Evolutionary conservation across 257 asterid genomes (phyloP).

Genomic region (Fraxinus anomala): DNA sequence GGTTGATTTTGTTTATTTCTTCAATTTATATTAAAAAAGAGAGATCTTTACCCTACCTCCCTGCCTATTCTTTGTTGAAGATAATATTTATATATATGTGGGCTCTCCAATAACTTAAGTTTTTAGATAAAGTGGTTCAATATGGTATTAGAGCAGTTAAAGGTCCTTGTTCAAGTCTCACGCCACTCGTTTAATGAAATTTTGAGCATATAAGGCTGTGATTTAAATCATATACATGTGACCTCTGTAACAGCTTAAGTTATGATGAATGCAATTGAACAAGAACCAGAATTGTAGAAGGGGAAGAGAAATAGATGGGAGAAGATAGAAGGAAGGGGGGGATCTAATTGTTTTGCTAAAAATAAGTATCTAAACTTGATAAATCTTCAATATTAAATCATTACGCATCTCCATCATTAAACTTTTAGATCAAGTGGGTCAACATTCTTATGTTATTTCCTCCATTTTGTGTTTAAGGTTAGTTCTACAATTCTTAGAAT

Average conservation of each 20-base stretch:
- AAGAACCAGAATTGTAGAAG: not conserved
- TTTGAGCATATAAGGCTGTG: not conserved
- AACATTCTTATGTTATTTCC: conserved; percentile 1
- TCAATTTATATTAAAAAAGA: not conserved
- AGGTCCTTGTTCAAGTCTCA: not conserved
- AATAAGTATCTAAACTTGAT: not conserved
- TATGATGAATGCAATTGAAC: too few species aligned
- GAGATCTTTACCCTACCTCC: not conserved
- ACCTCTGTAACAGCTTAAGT: not conserved
- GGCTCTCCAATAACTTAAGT: not conserved
- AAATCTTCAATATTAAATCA: too few species aligned
- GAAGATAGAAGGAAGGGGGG: not conserved
- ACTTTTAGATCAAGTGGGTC: not conserved
- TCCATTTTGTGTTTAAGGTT: not conserved
- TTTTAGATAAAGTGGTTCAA: too few species aligned
- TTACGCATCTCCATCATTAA: not conserved
- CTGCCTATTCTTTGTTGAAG: not conserved
- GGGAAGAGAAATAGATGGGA: not conserved
- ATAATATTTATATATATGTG: not conserved
- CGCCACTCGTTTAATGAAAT: not conserved
- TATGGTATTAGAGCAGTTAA: not conserved
- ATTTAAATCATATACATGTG: not conserved
- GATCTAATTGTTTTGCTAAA: not conserved
- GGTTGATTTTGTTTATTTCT: conserved; percentile 30
- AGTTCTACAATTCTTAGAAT: not conserved